Conservation (phyloP, 225 moss, liverwort and hornwort species). For the Anthoceros angustus region DNA sequence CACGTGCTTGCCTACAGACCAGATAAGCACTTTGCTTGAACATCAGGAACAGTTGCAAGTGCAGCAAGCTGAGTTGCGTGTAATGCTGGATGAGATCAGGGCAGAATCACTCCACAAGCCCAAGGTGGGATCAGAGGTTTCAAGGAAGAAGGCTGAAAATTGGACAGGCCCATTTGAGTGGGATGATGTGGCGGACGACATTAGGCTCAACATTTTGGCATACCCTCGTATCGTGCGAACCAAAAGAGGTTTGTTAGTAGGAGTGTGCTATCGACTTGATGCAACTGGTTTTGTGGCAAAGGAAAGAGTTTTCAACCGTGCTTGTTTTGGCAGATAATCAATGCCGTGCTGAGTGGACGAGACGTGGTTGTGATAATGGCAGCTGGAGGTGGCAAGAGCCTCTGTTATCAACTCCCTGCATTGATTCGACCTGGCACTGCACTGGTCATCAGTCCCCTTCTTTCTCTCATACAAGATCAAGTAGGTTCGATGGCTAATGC, state of each 20-base stretch:
- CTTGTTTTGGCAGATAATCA: conserved; percentile 57
- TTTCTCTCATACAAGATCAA: conserved; percentile 94
- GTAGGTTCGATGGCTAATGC: conserved; percentile 15
- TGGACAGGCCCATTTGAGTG: conserved; percentile 77
- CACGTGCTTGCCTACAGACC: conserved; percentile 25
- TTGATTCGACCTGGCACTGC: conserved; percentile 67
- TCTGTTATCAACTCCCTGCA: conserved; percentile 93
- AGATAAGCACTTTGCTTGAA: conserved; percentile 54
- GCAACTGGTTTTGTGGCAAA: too few relatives aligned
- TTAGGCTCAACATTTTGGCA: conserved; percentile 72
- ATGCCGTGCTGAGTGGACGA: conserved; percentile 91
- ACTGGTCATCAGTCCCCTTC: conserved; percentile 86
- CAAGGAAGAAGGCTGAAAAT: conserved; percentile 38
- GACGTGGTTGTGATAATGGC: conserved; percentile 97
- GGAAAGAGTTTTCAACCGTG: not conserved
- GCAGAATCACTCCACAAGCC: conserved; percentile 35
- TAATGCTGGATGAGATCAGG: conserved; percentile 34
- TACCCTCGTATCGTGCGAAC: conserved; percentile 69
- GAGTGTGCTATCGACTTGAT: not conserved
- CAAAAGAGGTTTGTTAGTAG: conserved; percentile 51
- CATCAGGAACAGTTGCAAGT: conserved; percentile 58
- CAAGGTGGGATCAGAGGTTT: conserved; percentile 25
- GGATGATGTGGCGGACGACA: conserved; percentile 71
- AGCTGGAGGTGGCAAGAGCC: conserved; percentile 98
- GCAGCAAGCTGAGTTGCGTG: conserved; percentile 50